Base-by-base conservation (phyloP, 2,329 filamentous ascomycete species). In the Epicoccum nigrum region DNA sequence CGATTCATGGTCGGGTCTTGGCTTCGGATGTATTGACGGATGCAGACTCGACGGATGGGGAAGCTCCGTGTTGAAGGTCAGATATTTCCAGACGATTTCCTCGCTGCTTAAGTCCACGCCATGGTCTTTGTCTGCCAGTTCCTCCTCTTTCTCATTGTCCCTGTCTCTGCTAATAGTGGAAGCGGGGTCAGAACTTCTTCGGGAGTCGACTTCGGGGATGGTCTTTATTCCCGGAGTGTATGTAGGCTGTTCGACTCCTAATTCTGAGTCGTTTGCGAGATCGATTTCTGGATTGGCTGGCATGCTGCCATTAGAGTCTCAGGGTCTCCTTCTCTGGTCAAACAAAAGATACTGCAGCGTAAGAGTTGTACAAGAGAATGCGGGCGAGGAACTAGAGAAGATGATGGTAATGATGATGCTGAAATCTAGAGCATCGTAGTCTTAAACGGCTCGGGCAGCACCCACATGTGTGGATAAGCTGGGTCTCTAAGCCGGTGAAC, bases 41-140 rank as follows among this genome's bases (percentile, higher is more conserved):
- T n/a, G n/a, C n/a, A 35, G 19, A 19, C 25, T 46, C 20, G 72
- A 71, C 19, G 76, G 76, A 39, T 74, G 72, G 2, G 85, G 84
- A 1, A 88, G 66, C 12, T 77, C 70, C 1, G 84, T 87, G 41
- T 86, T 80, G 64, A 87, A 85, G 1, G 81, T 84, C 43, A 89
- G 73, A 63, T 87, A 87, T 15, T 80, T 77, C 68, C 82, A 83
- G 13, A 79, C 73, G 47, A 87, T 76, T n/a, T 69, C 68, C 20
- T 48, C 57, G 4, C 52, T 58, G 34, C 34, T 46, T 12, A 15
- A n/a, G 20, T 28, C n/a, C 7, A 37, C 28, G 17, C 27, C 20
- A 30, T 13, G 13, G 7, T 48, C 40, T 7, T 19, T 37, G 25
- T 49, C 44, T 4, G 17, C 35, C 30, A 37, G 4, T 41, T 56